These are phyloP conservation scores for Neonectria sp. DNA, from an alignment of 2,329 filamentous ascomycete genomes.

Conservation along the genomic window DNA sequence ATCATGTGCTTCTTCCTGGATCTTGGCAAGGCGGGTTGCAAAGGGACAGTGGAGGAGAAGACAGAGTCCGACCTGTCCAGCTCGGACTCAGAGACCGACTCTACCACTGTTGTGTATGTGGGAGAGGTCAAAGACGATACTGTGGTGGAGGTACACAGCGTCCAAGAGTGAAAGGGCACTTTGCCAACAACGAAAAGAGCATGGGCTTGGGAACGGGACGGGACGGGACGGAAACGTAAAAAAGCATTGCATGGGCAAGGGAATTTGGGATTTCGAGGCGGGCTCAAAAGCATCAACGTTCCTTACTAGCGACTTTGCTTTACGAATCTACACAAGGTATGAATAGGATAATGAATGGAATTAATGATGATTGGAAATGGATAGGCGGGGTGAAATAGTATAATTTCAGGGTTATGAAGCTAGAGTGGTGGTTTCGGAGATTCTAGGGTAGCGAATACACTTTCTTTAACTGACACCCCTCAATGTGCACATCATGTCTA, in stretches of 20 bases:
- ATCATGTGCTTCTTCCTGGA: constrained; percentile 53
- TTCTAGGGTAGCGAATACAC: background rate
- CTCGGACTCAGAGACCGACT: constrained; percentile 16
- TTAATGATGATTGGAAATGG: background rate
- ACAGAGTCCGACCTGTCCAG: constrained; percentile 21
- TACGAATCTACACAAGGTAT: too few relatives aligned
- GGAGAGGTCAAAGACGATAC: constrained; percentile 6
- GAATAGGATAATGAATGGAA: background rate
- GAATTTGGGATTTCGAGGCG: background rate
- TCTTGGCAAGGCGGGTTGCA: constrained; percentile 43
- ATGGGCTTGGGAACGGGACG: background rate
- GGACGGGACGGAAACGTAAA: background rate
- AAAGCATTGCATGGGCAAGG: background rate
- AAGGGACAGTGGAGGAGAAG: constrained; percentile 39
- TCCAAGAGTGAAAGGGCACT: background rate
- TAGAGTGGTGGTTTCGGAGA: background rate
- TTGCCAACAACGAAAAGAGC: background rate
- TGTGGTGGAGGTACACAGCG: background rate
- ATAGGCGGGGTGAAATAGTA: background rate
- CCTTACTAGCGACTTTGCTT: background rate
- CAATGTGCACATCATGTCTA: too few relatives aligned
- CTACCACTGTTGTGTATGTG: background rate
- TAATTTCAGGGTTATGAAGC: background rate
- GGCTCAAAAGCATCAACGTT: constrained; percentile 4
- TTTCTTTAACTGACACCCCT: background rate